Evolutionary conservation across 805 yeast genomes (phyloP).

Genomic region (Wickerhamiella brachini): DNA sequence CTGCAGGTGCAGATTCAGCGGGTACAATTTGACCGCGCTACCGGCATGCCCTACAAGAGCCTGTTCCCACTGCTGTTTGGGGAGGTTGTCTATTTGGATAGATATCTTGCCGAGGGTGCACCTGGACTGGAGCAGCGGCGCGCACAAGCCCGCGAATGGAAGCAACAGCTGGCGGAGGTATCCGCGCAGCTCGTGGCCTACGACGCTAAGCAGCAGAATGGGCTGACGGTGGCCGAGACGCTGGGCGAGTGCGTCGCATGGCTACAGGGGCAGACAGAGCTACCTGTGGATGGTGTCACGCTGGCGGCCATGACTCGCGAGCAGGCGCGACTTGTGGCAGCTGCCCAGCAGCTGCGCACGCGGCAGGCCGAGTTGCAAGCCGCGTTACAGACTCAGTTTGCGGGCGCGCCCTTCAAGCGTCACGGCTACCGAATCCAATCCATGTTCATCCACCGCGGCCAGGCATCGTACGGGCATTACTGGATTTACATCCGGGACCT

Average conservation of each 20-base stretch:
- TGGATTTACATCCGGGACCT: slow-evolving; percentile 88
- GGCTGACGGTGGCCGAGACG: slow-evolving; percentile 36
- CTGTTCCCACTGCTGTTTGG: slow-evolving; percentile 70
- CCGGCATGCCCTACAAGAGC: slow-evolving; percentile 65
- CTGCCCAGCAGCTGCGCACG: slow-evolving; percentile 30
- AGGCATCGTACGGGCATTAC: slow-evolving; percentile 92
- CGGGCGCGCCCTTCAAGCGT: slow-evolving; percentile 33
- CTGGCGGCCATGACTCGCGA: slow-evolving; percentile 34
- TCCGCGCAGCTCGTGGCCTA: slow-evolving; percentile 10
- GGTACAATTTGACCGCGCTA: slow-evolving; percentile 72
- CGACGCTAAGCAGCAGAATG: slow-evolving; percentile 20
- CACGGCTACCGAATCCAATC: slow-evolving; percentile 80
- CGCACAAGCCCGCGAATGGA: slow-evolving; percentile 47
- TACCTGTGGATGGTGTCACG: slow-evolving; percentile 31
- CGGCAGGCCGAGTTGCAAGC: slow-evolving; percentile 33
- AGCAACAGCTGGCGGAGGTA: slow-evolving; percentile 20
- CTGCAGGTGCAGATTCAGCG: slow-evolving; percentile 89
- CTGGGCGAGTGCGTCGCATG: slow-evolving; percentile 28
- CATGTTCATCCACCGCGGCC: slow-evolving; percentile 88
- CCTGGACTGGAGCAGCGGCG: slow-evolving; percentile 37
- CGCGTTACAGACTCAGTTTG: slow-evolving; percentile 47
- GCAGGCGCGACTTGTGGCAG: slow-evolving; percentile 32
- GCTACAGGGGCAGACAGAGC: neutral
- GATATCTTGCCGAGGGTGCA: slow-evolving; percentile 55
- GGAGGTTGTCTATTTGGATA: slow-evolving; percentile 68